phyloP scores from a whole-genome alignment of 140 eudicot genomes.

The Erigeron philadelphicus region DNA sequence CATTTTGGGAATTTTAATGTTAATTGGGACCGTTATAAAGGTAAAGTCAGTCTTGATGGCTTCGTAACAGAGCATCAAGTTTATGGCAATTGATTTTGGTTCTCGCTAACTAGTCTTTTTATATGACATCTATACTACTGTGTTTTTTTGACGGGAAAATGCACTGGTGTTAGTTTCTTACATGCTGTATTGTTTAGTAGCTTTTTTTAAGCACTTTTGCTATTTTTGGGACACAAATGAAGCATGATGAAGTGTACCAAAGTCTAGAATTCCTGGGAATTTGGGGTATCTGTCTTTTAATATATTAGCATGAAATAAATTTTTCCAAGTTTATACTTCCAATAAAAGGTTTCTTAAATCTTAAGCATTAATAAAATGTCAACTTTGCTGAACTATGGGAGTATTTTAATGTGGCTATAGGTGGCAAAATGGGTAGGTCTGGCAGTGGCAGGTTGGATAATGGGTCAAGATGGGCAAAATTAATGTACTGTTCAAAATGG shows the following conservation, averaged over 20 bases:
- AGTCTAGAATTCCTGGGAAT: background rate
- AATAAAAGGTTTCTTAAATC: background rate
- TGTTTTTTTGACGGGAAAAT: background rate
- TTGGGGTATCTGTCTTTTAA: background rate
- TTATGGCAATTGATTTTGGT: background rate
- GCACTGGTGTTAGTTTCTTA: background rate
- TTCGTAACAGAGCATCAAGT: background rate
- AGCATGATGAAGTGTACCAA: background rate
- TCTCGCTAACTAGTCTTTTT: background rate
- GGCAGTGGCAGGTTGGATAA: background rate
- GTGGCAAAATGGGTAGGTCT: background rate
- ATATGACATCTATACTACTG: background rate
- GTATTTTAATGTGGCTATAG: background rate
- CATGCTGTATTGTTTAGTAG: background rate
- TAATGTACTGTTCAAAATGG: background rate
- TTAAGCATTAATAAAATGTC: constrained; percentile 4
- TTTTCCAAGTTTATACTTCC: background rate
- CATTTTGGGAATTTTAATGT: background rate
- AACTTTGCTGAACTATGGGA: background rate
- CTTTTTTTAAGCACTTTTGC: background rate
- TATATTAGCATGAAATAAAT: background rate
- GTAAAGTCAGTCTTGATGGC: background rate
- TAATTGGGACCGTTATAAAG: background rate
- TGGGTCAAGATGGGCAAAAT: background rate
- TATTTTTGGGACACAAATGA: background rate